Percentiles rank a stretch among this genome's conserved stretches.
These are phyloP conservation scores for Gaillardinia entomophila DNA, from an alignment of 805 yeast genomes.

Conservation along the genomic window DNA sequence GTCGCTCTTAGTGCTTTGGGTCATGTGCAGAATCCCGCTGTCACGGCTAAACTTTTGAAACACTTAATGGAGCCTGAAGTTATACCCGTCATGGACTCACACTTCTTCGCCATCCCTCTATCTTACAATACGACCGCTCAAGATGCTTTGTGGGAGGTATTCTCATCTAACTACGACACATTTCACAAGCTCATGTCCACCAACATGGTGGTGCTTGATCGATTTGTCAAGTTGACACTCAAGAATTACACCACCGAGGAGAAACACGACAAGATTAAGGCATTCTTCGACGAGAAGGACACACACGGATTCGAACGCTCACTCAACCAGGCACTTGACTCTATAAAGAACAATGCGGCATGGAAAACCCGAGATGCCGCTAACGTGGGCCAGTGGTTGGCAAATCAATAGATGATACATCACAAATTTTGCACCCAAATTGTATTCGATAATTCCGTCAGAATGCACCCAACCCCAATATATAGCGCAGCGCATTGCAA, in stretches of 20 bases:
- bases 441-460: too few relatives aligned
- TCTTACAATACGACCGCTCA: conserved; percentile 42
- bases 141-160: conserved; percentile 42
- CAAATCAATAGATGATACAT: not conserved
- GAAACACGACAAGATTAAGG: conserved; percentile 23
- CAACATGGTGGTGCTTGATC: conserved; percentile 47
- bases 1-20: conserved; percentile 55
- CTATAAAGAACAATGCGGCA: conserved; percentile 40
- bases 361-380: conserved; percentile 47
- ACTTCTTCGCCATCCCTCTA: conserved; percentile 43
- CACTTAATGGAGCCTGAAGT: conserved; percentile 36
- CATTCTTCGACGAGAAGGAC: conserved; percentile 43
- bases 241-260: conserved; percentile 20
- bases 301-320: conserved; percentile 55
- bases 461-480: too few relatives aligned
- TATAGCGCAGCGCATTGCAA: too few relatives aligned
- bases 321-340: conserved; percentile 50
- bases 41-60: conserved; percentile 33
- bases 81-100: conserved; percentile 56
- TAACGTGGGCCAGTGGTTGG: conserved; percentile 42
- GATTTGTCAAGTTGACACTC: conserved; percentile 37
- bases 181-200: conserved; percentile 41
- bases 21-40: conserved; percentile 27
- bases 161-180: conserved; percentile 41
- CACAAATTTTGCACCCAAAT: not conserved